Evolutionary conservation across 1,284 basidiomycete genomes (phyloP).

Genomic region (Tilletia setariae): DNA sequence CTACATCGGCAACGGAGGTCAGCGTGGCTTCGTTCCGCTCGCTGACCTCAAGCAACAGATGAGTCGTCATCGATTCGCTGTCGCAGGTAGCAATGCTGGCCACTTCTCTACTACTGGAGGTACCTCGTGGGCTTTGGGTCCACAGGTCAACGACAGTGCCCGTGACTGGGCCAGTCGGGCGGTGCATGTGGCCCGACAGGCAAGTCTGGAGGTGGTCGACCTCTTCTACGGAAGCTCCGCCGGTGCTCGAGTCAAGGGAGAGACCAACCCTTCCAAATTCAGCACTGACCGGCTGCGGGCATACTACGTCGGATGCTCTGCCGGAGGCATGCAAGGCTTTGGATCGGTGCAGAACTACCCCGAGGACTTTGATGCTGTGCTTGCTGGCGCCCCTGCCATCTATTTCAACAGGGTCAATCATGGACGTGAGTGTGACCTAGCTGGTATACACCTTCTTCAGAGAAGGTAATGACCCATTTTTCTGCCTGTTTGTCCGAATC

Average conservation of each 20-base stretch:
- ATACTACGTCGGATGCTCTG: conserved; percentile 43
- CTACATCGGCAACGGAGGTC: conserved; percentile 20
- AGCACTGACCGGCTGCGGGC: conserved; percentile 5
- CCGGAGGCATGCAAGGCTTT: conserved; percentile 45
- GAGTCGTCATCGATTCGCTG: conserved; percentile 23
- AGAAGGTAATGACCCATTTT: not conserved
- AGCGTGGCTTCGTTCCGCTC: conserved; percentile 23
- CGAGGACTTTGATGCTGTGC: conserved; percentile 51
- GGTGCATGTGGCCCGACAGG: conserved; percentile 20
- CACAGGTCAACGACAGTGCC: conserved; percentile 19
- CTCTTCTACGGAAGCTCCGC: conserved; percentile 22
- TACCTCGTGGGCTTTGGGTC: conserved; percentile 23
- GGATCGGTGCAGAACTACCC: conserved; percentile 36
- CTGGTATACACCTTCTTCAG: too few species aligned
- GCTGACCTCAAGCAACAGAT: conserved; percentile 21
- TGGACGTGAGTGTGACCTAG: conserved; percentile 37
- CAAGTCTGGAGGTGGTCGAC: conserved; percentile 21
- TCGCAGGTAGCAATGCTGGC: conserved; percentile 24
- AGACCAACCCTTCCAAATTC: not conserved
- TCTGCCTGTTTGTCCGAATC: not conserved
- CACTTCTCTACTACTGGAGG: conserved; percentile 17
- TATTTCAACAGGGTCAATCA: conserved; percentile 39
- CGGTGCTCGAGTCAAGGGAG: conserved; percentile 18
- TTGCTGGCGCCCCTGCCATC: conserved; percentile 51
- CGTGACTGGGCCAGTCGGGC: conserved; percentile 21